Evolutionary conservation across 2,329 filamentous ascomycete genomes (phyloP).

Genomic region (Blumeria graminis): DNA sequence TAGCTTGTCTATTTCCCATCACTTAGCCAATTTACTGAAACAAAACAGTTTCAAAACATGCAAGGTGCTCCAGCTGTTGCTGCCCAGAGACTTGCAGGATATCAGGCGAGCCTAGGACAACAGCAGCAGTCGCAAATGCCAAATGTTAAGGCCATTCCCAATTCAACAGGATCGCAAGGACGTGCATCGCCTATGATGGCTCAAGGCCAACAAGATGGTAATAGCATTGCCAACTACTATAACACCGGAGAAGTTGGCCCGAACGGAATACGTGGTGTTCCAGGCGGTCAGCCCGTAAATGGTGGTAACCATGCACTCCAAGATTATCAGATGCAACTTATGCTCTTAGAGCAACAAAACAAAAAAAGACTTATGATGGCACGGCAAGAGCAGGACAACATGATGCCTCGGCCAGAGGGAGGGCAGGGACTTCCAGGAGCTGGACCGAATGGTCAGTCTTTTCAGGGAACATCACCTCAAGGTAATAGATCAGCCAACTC

Average conservation of each 20-base stretch:
- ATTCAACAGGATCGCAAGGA: conserved; percentile 42
- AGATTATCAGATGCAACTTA: conserved; percentile 76
- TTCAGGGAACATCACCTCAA: conserved; percentile 47
- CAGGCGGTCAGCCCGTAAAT: conserved; percentile 18
- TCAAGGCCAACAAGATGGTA: conserved; percentile 38
- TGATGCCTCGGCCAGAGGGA: conserved; percentile 23
- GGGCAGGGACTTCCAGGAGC: conserved; percentile 27
- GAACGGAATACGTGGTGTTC: conserved; percentile 31
- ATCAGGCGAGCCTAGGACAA: conserved; percentile 62
- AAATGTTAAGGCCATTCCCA: conserved; percentile 30
- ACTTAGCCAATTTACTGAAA: conserved; percentile 52
- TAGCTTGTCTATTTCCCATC: conserved; percentile 27
- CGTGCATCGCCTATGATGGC: conserved; percentile 65
- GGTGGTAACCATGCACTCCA: conserved; percentile 49
- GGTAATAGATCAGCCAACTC: conserved; percentile 43
- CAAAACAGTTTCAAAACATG: conserved; percentile 46
- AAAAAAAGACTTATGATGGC: conserved; percentile 73
- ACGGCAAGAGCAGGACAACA: conserved; percentile 48
- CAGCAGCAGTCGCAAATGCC: conserved; percentile 27
- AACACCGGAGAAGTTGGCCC: conserved; percentile 34
- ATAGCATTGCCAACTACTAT: conserved; percentile 32
- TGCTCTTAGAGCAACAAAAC: conserved; percentile 69
- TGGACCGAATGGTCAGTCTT: conserved; percentile 32
- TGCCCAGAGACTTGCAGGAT: conserved; percentile 49
- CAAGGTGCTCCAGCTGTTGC: conserved; percentile 20